These are phyloP conservation scores for Ophiorrhiza pumila DNA, from an alignment of 257 asterid genomes.

Conservation along the genomic window DNA sequence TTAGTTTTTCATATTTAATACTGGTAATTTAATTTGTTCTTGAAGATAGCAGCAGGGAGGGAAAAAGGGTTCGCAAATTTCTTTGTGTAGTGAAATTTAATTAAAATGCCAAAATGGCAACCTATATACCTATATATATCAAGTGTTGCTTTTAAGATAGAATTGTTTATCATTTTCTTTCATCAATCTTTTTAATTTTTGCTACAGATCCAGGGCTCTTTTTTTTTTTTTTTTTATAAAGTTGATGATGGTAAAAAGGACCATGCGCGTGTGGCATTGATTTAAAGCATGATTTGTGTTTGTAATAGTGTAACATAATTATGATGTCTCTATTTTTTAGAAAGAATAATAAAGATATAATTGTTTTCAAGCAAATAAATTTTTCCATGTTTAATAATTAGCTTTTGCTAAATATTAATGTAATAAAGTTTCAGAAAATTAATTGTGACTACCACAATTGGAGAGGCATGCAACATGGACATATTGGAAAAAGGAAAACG, in stretches of 20 bases:
- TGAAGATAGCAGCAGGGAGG: not conserved
- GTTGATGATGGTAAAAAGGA: slow-evolving; percentile 30
- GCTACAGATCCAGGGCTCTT: slow-evolving; percentile 12
- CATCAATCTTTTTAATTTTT: too few species aligned
- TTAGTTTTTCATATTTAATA: too few species aligned
- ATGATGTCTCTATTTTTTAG: slow-evolving; percentile 34
- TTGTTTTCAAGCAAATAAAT: not conserved
- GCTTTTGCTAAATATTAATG: too few species aligned
- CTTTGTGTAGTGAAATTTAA: too few species aligned
- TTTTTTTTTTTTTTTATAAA: slow-evolving; percentile 27
- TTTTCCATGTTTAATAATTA: too few species aligned
- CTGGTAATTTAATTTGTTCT: too few species aligned
- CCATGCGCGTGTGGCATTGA: slow-evolving; percentile 50
- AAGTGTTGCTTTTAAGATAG: not conserved
- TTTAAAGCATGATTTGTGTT: slow-evolving; percentile 36
- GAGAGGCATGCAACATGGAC: too few species aligned
- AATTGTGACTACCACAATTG: too few species aligned
- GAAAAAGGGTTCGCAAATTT: not conserved
- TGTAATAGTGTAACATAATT: slow-evolving; percentile 40
- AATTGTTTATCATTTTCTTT: not conserved
- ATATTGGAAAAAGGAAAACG: too few species aligned
- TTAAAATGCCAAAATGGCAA: too few species aligned
- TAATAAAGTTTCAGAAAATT: too few species aligned
- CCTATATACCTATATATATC: not conserved
- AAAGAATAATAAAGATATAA: slow-evolving; percentile 28